phyloP scores from a whole-genome alignment of 2,329 filamentous ascomycete genomes.

The Trichoderma brevicompactum region DNA sequence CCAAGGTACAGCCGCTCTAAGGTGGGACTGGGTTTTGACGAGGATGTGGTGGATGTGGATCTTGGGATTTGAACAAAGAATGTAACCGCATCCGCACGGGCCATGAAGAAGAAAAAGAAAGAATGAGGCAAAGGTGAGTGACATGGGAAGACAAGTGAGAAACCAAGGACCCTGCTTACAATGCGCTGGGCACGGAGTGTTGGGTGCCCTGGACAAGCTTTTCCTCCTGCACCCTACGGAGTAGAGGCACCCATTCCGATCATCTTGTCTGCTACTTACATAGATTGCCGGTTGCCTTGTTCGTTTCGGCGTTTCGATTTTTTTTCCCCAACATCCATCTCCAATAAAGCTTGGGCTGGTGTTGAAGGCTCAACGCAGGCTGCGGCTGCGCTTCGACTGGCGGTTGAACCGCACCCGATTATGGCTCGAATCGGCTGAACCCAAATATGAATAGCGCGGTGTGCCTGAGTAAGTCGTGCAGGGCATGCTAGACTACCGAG shows the following conservation, averaged over 20 bases:
- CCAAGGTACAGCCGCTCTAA: neutral
- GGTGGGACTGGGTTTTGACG: neutral
- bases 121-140: neutral
- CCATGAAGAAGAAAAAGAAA: neutral
- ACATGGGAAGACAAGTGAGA: neutral
- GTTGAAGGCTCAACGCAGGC: neutral
- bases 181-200: neutral
- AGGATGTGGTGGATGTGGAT: neutral
- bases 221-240: neutral
- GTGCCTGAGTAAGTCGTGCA: conserved; percentile 30
- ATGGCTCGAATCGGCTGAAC: conserved; percentile 12
- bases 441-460: conserved; percentile 22
- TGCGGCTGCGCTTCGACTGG: conserved; percentile 5
- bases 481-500: conserved; percentile 27
- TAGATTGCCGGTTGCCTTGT: no score
- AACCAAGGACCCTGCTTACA: neutral
- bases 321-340: neutral
- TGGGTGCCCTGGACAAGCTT: neutral
- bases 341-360: neutral
- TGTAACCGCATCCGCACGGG: neutral
- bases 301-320: neutral
- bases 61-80: neutral
- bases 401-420: neutral
- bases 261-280: neutral
- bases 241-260: neutral